Conservation (phyloP, 2,329 filamentous ascomycete species). For the Claviceps citrina region DNA sequence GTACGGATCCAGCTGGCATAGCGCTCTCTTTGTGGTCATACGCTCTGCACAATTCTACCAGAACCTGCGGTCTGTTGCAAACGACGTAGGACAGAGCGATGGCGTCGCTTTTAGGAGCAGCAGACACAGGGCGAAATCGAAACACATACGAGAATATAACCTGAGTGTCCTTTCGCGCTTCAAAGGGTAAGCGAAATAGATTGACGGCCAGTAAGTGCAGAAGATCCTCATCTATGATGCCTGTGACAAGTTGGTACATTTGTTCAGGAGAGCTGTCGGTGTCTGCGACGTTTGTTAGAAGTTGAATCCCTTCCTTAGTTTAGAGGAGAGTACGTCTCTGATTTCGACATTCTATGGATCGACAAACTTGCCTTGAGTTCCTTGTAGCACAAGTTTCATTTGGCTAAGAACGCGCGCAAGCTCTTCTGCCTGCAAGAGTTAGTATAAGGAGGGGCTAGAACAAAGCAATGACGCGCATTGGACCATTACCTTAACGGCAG, state of each 20-base stretch:
- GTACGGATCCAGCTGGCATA: conserved; percentile 75
- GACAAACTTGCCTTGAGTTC: conserved; percentile 60
- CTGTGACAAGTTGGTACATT: conserved; percentile 70
- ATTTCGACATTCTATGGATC: not conserved
- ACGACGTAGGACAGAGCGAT: conserved; percentile 81
- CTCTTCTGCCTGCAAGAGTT: conserved; percentile 55
- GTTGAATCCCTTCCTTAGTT: not conserved
- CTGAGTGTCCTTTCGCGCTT: conserved; percentile 88
- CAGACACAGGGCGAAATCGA: conserved; percentile 63
- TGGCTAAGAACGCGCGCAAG: conserved; percentile 70
- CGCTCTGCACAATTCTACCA: conserved; percentile 75
- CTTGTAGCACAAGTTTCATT: conserved; percentile 88
- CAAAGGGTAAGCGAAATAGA: conserved; percentile 79
- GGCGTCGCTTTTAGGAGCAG: conserved; percentile 55
- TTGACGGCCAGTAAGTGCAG: conserved; percentile 69
- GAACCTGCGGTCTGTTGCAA: conserved; percentile 69
- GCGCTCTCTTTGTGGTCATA: conserved; percentile 86
- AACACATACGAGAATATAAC: conserved; percentile 92
- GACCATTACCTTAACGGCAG: conserved; percentile 29
- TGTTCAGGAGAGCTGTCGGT: conserved; percentile 74
- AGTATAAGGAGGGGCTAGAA: conserved; percentile 6
- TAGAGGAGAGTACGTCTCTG: not conserved
- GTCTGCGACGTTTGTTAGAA: conserved; percentile 36
- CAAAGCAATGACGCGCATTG: not conserved
- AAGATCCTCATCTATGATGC: conserved; percentile 78